Evolutionary conservation across 176 grass and related monocot genomes (phyloP).

Genomic region (Rhynchospora pubera): DNA sequence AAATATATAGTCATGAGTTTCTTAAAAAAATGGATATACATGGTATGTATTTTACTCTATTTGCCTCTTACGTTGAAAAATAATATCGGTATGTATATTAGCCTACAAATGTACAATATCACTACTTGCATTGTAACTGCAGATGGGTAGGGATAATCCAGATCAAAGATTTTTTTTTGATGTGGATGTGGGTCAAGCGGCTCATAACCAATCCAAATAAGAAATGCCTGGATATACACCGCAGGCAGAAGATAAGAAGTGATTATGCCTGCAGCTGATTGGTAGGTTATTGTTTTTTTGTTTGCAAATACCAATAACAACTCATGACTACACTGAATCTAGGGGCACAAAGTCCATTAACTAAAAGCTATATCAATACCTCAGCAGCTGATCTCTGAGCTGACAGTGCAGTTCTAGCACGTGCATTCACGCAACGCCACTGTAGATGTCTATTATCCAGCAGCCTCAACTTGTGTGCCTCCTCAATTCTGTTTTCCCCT

Average conservation of each 20-base stretch:
- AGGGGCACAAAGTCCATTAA: background rate
- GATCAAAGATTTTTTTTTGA: background rate
- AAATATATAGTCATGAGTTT: background rate
- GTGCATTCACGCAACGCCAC: conserved; percentile 85
- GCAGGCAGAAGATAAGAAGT: background rate
- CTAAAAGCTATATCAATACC: conserved; percentile 37
- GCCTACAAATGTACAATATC: background rate
- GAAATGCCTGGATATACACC: background rate
- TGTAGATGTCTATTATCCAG: conserved; percentile 83
- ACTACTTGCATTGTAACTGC: background rate
- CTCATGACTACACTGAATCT: background rate
- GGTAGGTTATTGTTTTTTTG: no score
- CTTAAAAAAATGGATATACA: background rate
- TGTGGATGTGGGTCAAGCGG: background rate
- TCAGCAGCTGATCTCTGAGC: conserved; percentile 66
- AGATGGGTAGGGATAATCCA: background rate
- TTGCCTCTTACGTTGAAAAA: background rate
- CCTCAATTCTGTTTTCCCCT: conserved; percentile 86
- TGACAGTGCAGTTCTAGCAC: conserved; percentile 40
- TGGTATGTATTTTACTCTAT: background rate
- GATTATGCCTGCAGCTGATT: background rate
- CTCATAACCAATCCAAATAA: background rate
- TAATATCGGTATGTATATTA: background rate
- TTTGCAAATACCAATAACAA: background rate
- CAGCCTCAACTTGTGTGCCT: conserved; percentile 79